phyloP scores from a whole-genome alignment of 441 rosid genomes.

The Corymbia citriodora region DNA sequence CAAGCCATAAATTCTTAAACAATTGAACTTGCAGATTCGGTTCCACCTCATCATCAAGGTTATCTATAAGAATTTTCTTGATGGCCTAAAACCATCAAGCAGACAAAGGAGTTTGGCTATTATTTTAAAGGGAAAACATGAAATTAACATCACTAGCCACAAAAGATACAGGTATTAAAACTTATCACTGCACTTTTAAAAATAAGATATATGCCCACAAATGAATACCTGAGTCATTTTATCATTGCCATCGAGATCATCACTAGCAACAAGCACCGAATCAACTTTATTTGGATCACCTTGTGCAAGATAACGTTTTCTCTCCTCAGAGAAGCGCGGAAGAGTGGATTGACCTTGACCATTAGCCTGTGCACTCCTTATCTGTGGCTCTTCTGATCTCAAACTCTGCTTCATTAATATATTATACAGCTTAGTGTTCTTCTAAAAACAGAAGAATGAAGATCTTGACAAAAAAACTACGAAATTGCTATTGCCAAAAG shows the following conservation, averaged over 20 bases:
- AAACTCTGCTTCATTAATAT: neutral
- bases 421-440: neutral
- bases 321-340: neutral
- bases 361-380: neutral
- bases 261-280: neutral
- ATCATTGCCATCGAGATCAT: neutral
- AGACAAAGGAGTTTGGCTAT: neutral
- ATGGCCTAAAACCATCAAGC: constrained; percentile 15
- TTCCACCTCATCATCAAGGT: constrained; percentile 11
- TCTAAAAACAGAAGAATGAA: neutral
- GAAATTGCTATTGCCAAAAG: neutral
- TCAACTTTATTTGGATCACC: neutral
- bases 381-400: neutral
- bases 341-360: neutral
- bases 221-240: neutral
- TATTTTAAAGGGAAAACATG: neutral
- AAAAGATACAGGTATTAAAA: neutral
- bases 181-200: neutral
- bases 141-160: constrained; percentile 5
- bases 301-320: neutral
- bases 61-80: constrained; percentile 11
- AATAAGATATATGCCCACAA: neutral
- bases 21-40: constrained; percentile 10
- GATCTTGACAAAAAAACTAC: neutral
- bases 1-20: constrained; percentile 27